These are phyloP conservation scores for Kappamyces sp. DNA, from an alignment of 192 early-diverging fungal species.

Conservation along the genomic window DNA sequence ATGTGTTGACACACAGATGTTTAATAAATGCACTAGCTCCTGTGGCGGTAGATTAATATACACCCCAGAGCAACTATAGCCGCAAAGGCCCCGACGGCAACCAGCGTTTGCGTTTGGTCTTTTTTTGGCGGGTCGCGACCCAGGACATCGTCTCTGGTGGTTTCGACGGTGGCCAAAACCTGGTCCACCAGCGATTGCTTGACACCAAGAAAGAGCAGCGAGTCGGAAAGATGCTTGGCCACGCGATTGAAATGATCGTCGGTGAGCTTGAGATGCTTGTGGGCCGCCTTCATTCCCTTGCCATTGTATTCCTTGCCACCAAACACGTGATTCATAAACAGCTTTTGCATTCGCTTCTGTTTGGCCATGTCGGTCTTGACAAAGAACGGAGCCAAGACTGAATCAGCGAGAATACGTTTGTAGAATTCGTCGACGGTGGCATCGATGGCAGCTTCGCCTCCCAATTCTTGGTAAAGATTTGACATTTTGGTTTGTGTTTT, in stretches of 20 bases:
- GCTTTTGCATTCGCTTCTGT: conserved; percentile 6
- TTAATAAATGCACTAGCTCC: too few relatives aligned
- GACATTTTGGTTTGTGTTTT: too few relatives aligned
- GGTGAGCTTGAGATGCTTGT: background rate
- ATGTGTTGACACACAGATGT: too few relatives aligned
- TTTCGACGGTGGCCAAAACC: background rate
- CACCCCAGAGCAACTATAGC: too few relatives aligned
- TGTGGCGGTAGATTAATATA: too few relatives aligned
- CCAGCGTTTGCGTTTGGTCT: too few relatives aligned
- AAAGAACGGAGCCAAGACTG: background rate
- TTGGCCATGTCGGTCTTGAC: conserved; percentile 11
- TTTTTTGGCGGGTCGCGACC: background rate
- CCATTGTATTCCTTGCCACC: conserved; percentile 13
- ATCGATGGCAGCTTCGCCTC: conserved; percentile 9
- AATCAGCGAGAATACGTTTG: conserved; percentile 5
- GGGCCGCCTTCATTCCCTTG: conserved; percentile 7
- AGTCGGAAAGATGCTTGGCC: background rate
- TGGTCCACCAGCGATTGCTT: background rate
- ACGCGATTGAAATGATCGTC: conserved; percentile 11
- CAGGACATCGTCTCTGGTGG: conserved; percentile 10
- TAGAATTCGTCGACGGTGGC: conserved; percentile 11
- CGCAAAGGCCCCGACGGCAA: too few relatives aligned
- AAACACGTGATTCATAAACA: conserved; percentile 12
- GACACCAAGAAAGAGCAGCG: conserved; percentile 6
- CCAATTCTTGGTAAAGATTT: conserved; percentile 16